Conservation (phyloP, 441 rosid species). For the Populus hybrid region DNA sequence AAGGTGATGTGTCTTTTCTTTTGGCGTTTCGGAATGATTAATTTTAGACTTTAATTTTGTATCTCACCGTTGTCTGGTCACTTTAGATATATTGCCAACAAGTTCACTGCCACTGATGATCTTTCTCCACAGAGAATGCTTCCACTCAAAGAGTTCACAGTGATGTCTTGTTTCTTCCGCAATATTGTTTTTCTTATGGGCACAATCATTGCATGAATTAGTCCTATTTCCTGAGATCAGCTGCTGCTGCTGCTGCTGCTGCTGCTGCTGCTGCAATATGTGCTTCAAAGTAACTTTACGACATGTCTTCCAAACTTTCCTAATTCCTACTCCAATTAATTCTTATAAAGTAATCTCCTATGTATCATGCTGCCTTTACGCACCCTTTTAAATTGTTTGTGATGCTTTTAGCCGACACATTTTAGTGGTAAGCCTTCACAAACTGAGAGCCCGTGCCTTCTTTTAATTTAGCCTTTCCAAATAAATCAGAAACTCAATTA, state of each 20-base stretch:
- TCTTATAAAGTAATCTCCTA: not conserved
- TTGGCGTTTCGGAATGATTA: not conserved
- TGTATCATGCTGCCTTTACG: conserved; percentile 13
- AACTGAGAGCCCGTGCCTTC: not conserved
- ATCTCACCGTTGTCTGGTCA: not conserved
- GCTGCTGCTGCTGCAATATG: too few species aligned
- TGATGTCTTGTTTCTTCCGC: not conserved
- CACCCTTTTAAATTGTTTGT: conserved; percentile 20
- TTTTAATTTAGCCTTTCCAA: not conserved
- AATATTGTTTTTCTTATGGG: not conserved
- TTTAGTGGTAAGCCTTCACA: conserved; percentile 27
- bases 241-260: not conserved
- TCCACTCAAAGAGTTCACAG: not conserved
- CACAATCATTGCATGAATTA: not conserved
- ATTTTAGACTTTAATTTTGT: not conserved
- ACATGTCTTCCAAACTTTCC: conserved; percentile 25
- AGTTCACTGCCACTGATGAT: not conserved
- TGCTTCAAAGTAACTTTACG: conserved; percentile 34
- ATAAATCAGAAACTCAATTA: not conserved
- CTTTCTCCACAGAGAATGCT: not conserved
- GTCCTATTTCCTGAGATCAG: not conserved
- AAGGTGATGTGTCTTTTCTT: not conserved
- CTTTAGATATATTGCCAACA: not conserved
- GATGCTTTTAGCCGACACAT: conserved; percentile 49
- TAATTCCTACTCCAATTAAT: conserved; percentile 6